Base-by-base conservation (phyloP, 306 rosid genomes). In the Pterocarpus santalinus region DNA sequence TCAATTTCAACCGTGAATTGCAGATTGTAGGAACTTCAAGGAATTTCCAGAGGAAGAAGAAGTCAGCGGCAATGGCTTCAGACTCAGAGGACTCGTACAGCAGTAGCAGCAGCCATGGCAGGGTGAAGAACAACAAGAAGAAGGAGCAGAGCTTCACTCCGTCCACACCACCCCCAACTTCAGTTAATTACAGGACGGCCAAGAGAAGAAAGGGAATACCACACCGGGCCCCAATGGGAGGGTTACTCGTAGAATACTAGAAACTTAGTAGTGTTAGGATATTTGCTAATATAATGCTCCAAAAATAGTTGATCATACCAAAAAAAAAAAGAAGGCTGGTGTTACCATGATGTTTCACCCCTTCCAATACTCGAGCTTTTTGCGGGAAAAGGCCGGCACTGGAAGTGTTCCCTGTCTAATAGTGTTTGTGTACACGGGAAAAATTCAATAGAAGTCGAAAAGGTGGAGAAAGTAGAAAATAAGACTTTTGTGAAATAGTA, bases 171-270 rank as follows among this genome's bases (percentile, higher is more conserved):
- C 98, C 97, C 0, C 98, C 95, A 66, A 94, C 98, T 81, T 88
- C 97, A 1, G 91, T 81, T 46, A 93, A 80, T 80, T 90, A 88
- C 89, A 86, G 95, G 81, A 92, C 97, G 7, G 91, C 98, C 65
- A 96, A 94, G 85, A 86, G 98, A 65, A 86, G 99, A 80, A 96
- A 96, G 94, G 99, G 99, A 41, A 96, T 96, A 38, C 99, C 99
- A 0, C 98, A 93, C 85, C 78, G 99, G 39, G 93, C 98, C 56
- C 99, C 98, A 51, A 85, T 96, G 94, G 98, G 97, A 64, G 99
- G 92, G 56, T 91, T 95, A 72, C 77, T 91, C 65, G 87, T 95
- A 79, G 94, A 91, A 79, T 93, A 91, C 39, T 96, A 83, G 86
- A 43, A 36, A 13, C 11, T 15, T 65, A 55, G 75, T 79, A 67